Evolutionary conservation across 768 basidiomycete genomes (phyloP).

Genomic region (Lactifluus echinatus): DNA sequence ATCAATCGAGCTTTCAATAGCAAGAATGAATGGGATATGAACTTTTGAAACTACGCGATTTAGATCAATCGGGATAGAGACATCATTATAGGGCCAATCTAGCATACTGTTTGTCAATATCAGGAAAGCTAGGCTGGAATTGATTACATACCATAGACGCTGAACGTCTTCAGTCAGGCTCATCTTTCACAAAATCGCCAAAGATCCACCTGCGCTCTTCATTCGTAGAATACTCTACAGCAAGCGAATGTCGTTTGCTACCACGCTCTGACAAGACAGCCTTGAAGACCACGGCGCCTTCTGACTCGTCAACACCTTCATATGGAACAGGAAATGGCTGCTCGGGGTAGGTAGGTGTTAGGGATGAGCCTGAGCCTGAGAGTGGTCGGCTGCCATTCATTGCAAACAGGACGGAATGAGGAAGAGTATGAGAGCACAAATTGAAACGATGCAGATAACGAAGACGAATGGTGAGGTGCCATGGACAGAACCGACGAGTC

Average conservation of each 20-base stretch:
- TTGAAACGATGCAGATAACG: slow-evolving; percentile 42
- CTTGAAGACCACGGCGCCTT: slow-evolving; percentile 61
- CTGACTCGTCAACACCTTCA: slow-evolving; percentile 67
- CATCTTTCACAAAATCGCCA: slow-evolving; percentile 38
- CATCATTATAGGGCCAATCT: slow-evolving; percentile 11
- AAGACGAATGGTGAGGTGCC: slow-evolving; percentile 38
- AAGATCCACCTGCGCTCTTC: slow-evolving; percentile 54
- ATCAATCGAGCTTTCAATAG: slow-evolving; percentile 55
- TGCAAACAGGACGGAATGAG: slow-evolving; percentile 11
- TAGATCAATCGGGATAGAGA: slow-evolving; percentile 27
- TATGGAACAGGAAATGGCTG: slow-evolving; percentile 54
- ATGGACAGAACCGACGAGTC: slow-evolving; percentile 45
- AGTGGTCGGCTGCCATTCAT: slow-evolving; percentile 31
- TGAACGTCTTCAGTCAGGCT: slow-evolving; percentile 28
- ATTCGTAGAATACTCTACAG: slow-evolving; percentile 41
- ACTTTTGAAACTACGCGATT: slow-evolving; percentile 37
- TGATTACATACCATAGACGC: slow-evolving; percentile 38
- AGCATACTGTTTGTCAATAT: slow-evolving; percentile 3
- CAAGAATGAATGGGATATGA: slow-evolving; percentile 45
- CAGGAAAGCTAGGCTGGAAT: slow-evolving; percentile 10
- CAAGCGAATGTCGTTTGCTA: slow-evolving; percentile 36
- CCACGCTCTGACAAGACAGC: slow-evolving; percentile 30
- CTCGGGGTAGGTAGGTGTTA: slow-evolving; percentile 41
- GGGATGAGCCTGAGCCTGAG: slow-evolving; percentile 65
- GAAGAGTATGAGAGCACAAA: slow-evolving; percentile 30